Evolutionary conservation across 495 filamentous ascomycete genomes (phyloP).

Genomic region (Penicillium samsonianum): DNA sequence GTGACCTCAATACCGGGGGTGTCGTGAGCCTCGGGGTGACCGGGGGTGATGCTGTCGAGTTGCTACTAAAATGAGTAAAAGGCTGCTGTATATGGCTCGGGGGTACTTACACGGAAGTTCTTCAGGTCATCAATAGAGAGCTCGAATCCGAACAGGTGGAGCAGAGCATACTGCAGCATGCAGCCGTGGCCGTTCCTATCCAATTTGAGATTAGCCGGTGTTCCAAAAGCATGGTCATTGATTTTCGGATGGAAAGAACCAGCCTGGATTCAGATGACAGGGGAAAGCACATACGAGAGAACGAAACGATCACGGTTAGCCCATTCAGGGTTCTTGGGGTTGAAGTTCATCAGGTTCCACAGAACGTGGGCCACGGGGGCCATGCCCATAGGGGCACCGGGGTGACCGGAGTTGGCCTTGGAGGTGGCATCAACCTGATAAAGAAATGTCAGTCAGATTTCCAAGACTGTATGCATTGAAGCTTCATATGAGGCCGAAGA

Average conservation of each 20-base stretch:
- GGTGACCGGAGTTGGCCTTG: conserved; percentile 95
- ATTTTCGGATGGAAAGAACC: too few species aligned
- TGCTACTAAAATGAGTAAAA: conserved; percentile 43
- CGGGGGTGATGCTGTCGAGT: conserved; percentile 91
- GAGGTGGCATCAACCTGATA: conserved; percentile 93
- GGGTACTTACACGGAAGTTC: conserved; percentile 79
- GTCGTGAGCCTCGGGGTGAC: conserved; percentile 95
- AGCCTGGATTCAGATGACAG: not conserved
- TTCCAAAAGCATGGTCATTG: not conserved
- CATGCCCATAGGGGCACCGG: conserved; percentile 99
- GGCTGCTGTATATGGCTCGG: not conserved
- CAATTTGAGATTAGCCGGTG: conserved; percentile 4
- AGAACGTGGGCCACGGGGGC: conserved; percentile 96
- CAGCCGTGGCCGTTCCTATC: conserved; percentile 94
- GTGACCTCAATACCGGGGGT: conserved; percentile 97
- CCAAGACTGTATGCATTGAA: conserved; percentile 10
- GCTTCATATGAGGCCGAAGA: not conserved
- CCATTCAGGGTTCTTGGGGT: conserved; percentile 98
- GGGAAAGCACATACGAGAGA: conserved; percentile 79
- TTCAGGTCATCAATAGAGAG: conserved; percentile 88
- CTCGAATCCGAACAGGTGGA: conserved; percentile 93
- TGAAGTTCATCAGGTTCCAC: conserved; percentile 99
- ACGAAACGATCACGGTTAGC: conserved; percentile 97
- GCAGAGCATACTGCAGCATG: conserved; percentile 98
- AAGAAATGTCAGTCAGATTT: conserved; percentile 20